phyloP scores from a whole-genome alignment of 2,329 filamentous ascomycete genomes.

The Cercospora canescens region DNA sequence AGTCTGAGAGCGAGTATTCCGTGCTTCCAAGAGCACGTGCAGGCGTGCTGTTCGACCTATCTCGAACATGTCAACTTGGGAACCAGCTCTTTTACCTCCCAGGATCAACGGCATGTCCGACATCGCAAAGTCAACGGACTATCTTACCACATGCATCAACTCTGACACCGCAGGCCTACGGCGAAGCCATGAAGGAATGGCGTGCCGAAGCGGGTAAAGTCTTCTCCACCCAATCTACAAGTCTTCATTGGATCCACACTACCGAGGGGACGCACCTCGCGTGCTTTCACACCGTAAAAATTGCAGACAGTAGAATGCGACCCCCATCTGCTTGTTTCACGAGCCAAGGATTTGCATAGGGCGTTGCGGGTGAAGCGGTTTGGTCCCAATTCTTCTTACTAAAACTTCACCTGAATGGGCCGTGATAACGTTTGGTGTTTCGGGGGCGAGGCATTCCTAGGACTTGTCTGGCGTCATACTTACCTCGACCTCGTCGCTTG shows the following conservation, averaged over 20 bases:
- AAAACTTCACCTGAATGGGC: neutral
- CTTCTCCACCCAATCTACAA: neutral
- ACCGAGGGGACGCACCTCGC: neutral
- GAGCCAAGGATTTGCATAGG: neutral
- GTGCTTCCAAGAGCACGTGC: neutral
- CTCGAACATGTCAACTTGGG: neutral
- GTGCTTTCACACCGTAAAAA: neutral
- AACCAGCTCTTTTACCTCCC: neutral
- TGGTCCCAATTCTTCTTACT: neutral
- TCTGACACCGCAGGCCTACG: neutral
- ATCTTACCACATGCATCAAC: neutral
- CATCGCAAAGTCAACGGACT: neutral
- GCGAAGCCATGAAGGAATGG: neutral
- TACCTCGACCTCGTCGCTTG: neutral
- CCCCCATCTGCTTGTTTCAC: neutral
- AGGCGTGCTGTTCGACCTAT: neutral
- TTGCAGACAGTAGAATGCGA: neutral
- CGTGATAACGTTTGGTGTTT: neutral
- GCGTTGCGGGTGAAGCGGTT: neutral
- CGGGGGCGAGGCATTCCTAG: neutral
- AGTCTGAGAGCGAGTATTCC: neutral
- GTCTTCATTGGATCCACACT: neutral
- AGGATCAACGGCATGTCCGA: neutral
- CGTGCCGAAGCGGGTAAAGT: neutral
- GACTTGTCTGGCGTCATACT: neutral